A percentile compares a stretch with the other conserved stretches of the same genome.
Evolutionary conservation across 352 stramenopile species (phyloP).

Genomic region (Phytopythium litorale): DNA sequence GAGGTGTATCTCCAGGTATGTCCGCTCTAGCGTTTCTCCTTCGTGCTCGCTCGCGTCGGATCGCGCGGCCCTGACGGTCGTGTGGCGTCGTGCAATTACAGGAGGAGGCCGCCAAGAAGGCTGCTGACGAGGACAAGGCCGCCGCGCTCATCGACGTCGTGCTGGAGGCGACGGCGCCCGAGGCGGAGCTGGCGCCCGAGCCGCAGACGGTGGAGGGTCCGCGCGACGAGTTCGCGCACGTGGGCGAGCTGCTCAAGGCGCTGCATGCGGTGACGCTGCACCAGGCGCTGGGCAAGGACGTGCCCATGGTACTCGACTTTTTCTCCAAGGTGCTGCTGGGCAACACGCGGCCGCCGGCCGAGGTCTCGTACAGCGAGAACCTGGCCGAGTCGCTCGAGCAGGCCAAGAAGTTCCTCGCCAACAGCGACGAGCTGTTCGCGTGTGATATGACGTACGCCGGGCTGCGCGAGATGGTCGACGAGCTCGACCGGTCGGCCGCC

Average conservation of each 20-base stretch:
- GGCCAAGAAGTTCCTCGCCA: conserved; percentile 62
- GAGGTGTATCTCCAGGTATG: conserved; percentile 42
- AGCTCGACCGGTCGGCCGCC: conserved; percentile 24
- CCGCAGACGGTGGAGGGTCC: conserved; percentile 8
- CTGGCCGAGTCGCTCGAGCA: conserved; percentile 73
- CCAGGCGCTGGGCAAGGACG: conserved; percentile 63
- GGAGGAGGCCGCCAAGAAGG: conserved; percentile 38
- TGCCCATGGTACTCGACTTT: conserved; percentile 81
- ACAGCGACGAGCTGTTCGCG: conserved; percentile 70
- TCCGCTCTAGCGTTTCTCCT: background rate
- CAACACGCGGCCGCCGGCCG: conserved; percentile 67
- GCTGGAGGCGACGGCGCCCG: conserved; percentile 4
- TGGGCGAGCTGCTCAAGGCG: conserved; percentile 69
- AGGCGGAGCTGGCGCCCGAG: conserved; percentile 8
- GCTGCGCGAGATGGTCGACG: conserved; percentile 53
- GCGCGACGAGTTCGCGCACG: conserved; percentile 40
- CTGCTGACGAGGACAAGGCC: conserved; percentile 9
- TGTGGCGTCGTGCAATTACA: conserved; percentile 3
- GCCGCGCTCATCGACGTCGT: conserved; percentile 10
- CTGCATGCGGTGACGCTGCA: conserved; percentile 78
- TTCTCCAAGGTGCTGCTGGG: conserved; percentile 83
- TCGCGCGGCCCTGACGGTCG: background rate
- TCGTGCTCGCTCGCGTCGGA: background rate
- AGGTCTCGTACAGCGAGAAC: conserved; percentile 79
- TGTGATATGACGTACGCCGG: conserved; percentile 69